Percentiles rank a stretch among this genome's conserved stretches.
Conservation (phyloP, 2,329 filamentous ascomycete species). For the Trichoderma simmonsii region DNA sequence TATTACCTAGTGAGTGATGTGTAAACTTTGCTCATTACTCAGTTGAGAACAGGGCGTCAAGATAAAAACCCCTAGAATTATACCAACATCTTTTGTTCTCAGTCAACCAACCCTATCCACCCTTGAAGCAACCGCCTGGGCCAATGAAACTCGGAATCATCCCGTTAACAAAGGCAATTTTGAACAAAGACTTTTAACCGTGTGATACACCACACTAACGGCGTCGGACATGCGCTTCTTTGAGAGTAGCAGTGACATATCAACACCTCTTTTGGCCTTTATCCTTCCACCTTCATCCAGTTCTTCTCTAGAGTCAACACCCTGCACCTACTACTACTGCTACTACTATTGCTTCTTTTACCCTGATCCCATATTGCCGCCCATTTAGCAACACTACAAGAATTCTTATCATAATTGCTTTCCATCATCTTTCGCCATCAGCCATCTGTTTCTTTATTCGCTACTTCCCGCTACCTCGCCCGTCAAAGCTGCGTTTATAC, state of each 20-base stretch:
- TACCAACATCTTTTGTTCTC: not conserved
- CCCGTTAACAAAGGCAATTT: not conserved
- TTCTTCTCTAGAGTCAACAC: not conserved
- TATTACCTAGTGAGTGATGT: not conserved
- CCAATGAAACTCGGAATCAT: not conserved
- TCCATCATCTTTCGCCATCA: too few species aligned
- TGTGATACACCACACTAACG: not conserved
- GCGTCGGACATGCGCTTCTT: not conserved
- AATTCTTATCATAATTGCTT: too few species aligned
- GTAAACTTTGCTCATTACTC: not conserved
- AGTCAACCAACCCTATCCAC: not conserved
- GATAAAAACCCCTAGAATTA: not conserved
- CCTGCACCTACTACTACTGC: too few species aligned
- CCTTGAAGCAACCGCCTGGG: not conserved
- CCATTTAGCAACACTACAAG: too few species aligned
- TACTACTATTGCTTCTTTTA: too few species aligned
- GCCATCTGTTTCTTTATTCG: too few species aligned
- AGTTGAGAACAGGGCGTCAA: not conserved
- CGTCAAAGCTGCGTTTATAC: too few species aligned
- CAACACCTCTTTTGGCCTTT: not conserved
- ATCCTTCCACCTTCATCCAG: not conserved
- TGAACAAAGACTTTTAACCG: not conserved
- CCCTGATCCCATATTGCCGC: too few species aligned
- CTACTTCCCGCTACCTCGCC: too few species aligned
- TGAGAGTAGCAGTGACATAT: not conserved